Conservation (phyloP, 805 yeast species). For the Candida silvicultrix region DNA sequence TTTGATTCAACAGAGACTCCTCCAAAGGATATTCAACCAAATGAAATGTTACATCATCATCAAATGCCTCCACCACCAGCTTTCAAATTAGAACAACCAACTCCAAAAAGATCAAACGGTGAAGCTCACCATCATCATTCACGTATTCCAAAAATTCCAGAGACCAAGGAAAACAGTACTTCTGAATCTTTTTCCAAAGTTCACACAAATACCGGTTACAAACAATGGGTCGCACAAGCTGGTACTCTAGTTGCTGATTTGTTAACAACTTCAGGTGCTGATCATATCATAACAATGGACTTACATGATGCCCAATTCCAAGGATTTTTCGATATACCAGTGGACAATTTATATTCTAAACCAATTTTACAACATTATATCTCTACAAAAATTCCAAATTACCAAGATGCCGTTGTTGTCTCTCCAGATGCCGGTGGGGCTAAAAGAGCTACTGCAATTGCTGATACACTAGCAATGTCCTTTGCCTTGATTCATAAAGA, state of each 20-base stretch:
- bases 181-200: constrained; percentile 22
- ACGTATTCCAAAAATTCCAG: constrained; percentile 30
- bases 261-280: constrained; percentile 89
- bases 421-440: constrained; percentile 99
- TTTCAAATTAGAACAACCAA: constrained; percentile 5
- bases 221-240: constrained; percentile 93
- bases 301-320: constrained; percentile 97
- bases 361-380: constrained; percentile 87
- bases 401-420: constrained; percentile 80
- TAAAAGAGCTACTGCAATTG: constrained; percentile 89
- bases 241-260: constrained; percentile 89
- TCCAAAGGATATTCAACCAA: constrained; percentile 8
- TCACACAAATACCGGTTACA: constrained; percentile 60
- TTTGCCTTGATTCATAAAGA: constrained; percentile 97
- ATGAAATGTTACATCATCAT: constrained; percentile 3
- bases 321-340: constrained; percentile 95
- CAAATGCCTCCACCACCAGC: constrained; percentile 7
- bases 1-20: constrained; percentile 5
- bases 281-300: constrained; percentile 96
- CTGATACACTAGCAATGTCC: constrained; percentile 81
- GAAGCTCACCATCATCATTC: constrained; percentile 8
- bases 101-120: constrained; percentile 26
- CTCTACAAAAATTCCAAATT: constrained; percentile 67
- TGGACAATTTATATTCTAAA: constrained; percentile 85
- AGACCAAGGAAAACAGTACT: constrained; percentile 15